Conservation (phyloP, 768 basidiomycete genomes). For the Leccinum obscurum region DNA sequence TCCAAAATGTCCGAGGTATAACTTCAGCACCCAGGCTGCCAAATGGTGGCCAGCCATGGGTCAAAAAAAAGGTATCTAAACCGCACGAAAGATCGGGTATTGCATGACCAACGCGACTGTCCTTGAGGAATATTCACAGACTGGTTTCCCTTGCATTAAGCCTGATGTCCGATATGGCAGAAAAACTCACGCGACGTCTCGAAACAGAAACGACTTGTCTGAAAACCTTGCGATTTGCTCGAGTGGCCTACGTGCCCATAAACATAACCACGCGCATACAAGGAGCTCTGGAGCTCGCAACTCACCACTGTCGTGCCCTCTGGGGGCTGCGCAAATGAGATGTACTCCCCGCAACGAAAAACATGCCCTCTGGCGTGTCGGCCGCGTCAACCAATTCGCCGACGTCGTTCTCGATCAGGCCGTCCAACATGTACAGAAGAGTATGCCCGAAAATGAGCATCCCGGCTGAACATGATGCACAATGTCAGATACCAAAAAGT, state of each 20-base stretch:
- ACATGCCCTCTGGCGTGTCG: conserved; percentile 77
- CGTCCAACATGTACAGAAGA: conserved; percentile 89
- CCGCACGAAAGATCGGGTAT: too few relatives aligned
- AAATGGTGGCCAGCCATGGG: too few relatives aligned
- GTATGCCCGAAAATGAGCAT: conserved; percentile 55
- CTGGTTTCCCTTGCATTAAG: conserved; percentile 37
- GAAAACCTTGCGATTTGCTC: conserved; percentile 78
- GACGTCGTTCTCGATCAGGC: conserved; percentile 80
- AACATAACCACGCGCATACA: conserved; percentile 1
- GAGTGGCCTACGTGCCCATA: conserved; percentile 58
- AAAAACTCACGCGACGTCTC: conserved; percentile 79
- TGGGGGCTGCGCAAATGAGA: conserved; percentile 80
- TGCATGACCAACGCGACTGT: conserved; percentile 81
- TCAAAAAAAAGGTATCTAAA: too few relatives aligned
- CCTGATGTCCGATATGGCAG: background rate
- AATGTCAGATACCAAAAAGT: too few relatives aligned
- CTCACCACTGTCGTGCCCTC: conserved; percentile 79
- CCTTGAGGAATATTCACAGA: conserved; percentile 89
- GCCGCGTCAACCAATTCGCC: conserved; percentile 88
- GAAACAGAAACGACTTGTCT: conserved; percentile 84
- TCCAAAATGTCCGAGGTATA: too few relatives aligned
- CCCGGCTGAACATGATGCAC: too few relatives aligned
- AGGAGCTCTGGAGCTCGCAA: background rate
- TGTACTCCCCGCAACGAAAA: conserved; percentile 83
- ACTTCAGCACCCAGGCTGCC: too few relatives aligned